Conservation (phyloP, 2,329 filamentous ascomycete species). For the Cyphellophora attinorum region DNA sequence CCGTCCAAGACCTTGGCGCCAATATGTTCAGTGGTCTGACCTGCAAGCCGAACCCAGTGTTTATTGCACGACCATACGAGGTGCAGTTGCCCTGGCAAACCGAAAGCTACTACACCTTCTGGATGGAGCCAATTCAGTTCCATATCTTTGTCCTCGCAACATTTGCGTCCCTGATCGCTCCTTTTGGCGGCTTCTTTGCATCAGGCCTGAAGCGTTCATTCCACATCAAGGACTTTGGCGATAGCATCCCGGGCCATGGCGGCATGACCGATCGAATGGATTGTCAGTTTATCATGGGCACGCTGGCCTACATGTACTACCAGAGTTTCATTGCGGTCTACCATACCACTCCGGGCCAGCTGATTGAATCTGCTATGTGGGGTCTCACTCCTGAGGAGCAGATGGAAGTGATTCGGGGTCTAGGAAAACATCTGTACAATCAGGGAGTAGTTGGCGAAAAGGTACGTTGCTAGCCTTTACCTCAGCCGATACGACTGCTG, state of each 20-base stretch:
- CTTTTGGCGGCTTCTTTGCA: conserved; percentile 96
- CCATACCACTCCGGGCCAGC: conserved; percentile 72
- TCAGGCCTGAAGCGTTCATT: conserved; percentile 96
- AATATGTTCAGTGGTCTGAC: conserved; percentile 85
- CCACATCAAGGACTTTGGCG: conserved; percentile 99
- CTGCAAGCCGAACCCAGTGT: conserved; percentile 86
- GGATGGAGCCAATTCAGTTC: conserved; percentile 80
- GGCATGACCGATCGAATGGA: conserved; percentile 99
- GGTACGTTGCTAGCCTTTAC: conserved; percentile 27
- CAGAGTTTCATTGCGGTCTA: conserved; percentile 91
- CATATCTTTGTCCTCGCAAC: conserved; percentile 84
- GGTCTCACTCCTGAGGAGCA: conserved; percentile 84
- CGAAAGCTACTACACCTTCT: conserved; percentile 62
- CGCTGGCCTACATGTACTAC: conserved; percentile 97
- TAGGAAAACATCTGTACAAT: conserved; percentile 56
- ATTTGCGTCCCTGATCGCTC: conserved; percentile 92
- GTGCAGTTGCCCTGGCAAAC: conserved; percentile 62
- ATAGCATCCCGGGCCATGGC: conserved; percentile 93
- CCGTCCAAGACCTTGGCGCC: conserved; percentile 88
- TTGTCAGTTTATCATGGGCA: conserved; percentile 99
- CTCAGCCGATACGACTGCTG: not conserved
- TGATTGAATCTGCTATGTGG: conserved; percentile 85
- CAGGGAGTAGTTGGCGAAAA: conserved; percentile 48
- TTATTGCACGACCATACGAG: conserved; percentile 69
- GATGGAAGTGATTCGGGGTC: conserved; percentile 60